Evolutionary conservation across 2,329 filamentous ascomycete genomes (phyloP).

Genomic region (Geosmithia putterillii): DNA sequence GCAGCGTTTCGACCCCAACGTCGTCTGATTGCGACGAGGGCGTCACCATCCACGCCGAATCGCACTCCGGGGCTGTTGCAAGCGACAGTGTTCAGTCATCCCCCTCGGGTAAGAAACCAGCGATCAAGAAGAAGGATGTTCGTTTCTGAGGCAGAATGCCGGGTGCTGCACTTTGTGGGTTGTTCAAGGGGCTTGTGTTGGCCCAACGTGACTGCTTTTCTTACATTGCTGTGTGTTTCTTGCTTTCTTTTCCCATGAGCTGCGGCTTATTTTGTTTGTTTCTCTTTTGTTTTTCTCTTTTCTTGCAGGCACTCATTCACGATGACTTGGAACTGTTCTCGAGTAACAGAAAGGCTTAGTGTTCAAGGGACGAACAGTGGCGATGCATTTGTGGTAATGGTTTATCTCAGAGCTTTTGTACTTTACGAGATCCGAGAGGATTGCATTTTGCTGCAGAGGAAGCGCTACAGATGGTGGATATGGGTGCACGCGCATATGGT

Average conservation of each 20-base stretch:
- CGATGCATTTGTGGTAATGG: constrained; percentile 15
- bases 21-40: constrained; percentile 40
- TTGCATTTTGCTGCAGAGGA: constrained; percentile 6
- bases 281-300: not conserved
- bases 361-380: constrained; percentile 19
- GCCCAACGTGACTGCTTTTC: not conserved
- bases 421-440: constrained; percentile 16
- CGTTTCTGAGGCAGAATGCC: not conserved
- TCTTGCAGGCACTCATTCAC: not conserved
- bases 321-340: constrained; percentile 10
- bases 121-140: constrained; percentile 10
- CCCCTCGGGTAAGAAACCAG: constrained; percentile 30
- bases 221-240: not conserved
- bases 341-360: constrained; percentile 22
- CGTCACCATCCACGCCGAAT: constrained; percentile 40
- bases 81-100: constrained; percentile 34
- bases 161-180: not conserved
- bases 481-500: not conserved
- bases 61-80: constrained; percentile 21
- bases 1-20: constrained; percentile 19
- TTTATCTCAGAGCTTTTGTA: constrained; percentile 25
- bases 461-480: not conserved
- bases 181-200: not conserved
- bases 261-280: not conserved
- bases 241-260: not conserved